Percentiles rank a stretch among this genome's conserved stretches.
Evolutionary conservation across 179 eudicot species (phyloP).

Genomic region (Patellifolia procumbens): DNA sequence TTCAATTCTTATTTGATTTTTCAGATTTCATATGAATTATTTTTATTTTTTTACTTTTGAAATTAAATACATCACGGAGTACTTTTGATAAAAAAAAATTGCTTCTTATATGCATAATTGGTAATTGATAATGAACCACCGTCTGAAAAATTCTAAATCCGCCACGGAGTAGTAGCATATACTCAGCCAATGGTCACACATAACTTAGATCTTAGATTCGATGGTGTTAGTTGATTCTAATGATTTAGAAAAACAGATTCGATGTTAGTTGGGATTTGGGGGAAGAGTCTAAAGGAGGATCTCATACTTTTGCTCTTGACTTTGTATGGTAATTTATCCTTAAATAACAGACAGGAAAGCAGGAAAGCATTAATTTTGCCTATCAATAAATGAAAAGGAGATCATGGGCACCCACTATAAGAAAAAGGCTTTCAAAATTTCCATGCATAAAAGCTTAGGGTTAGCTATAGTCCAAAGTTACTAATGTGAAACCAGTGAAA

Average conservation of each 20-base stretch:
- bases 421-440: not conserved
- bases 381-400: not conserved
- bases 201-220: not conserved
- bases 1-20: too few species aligned
- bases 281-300: not conserved
- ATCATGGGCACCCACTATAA: constrained; percentile 4
- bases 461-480: constrained; percentile 2
- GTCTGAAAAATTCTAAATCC: too few species aligned
- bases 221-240: constrained; percentile 5
- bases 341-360: not conserved
- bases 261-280: not conserved
- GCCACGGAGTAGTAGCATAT: too few species aligned
- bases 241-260: not conserved
- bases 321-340: not conserved
- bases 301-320: not conserved
- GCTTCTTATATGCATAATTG: too few species aligned
- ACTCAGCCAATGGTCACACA: too few species aligned
- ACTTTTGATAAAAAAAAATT: too few species aligned
- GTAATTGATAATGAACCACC: too few species aligned
- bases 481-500: constrained; percentile 26
- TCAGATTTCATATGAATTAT: too few species aligned
- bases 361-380: not conserved
- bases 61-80: too few species aligned
- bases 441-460: not conserved
- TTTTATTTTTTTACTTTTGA: too few species aligned